These are phyloP conservation scores for Colletotrichum spinosum DNA, from an alignment of 2,329 filamentous ascomycete genomes.

Conservation along the genomic window DNA sequence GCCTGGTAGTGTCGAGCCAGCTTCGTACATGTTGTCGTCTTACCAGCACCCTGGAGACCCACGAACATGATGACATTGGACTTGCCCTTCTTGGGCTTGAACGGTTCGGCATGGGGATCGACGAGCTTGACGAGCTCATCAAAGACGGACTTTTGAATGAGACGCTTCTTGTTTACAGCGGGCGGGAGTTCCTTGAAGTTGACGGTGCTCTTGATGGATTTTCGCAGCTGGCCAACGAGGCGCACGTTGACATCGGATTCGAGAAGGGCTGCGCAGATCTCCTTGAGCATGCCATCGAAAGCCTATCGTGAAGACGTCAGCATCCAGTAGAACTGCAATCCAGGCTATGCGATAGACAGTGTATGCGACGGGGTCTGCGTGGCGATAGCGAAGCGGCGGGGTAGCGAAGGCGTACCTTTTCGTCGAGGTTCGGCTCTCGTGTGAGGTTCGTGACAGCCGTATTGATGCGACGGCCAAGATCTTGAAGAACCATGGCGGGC, in stretches of 20 bases:
- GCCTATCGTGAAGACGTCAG: conserved; percentile 64
- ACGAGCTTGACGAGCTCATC: conserved; percentile 96
- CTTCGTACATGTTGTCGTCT: conserved; percentile 98
- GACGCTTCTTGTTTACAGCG: conserved; percentile 95
- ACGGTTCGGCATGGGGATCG: conserved; percentile 93
- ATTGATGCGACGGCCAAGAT: conserved; percentile 98
- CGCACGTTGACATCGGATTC: conserved; percentile 98
- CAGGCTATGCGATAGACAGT: neutral
- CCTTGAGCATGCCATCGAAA: conserved; percentile 98
- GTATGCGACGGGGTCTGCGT: conserved; percentile 5
- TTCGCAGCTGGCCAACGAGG: conserved; percentile 89
- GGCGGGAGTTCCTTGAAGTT: conserved; percentile 95
- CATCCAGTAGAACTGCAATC: conserved; percentile 3
- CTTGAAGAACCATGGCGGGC: conserved; percentile 91
- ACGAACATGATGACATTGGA: conserved; percentile 99
- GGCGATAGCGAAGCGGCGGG: neutral
- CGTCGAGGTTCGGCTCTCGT: conserved; percentile 90
- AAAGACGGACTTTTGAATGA: conserved; percentile 98
- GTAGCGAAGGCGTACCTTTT: conserved; percentile 74
- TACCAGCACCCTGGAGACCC: conserved; percentile 95
- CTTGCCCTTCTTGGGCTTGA: conserved; percentile 96
- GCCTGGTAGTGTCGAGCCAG: conserved; percentile 94
- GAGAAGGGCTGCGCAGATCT: conserved; percentile 94
- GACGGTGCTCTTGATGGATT: conserved; percentile 89
- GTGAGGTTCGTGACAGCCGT: conserved; percentile 94